Base-by-base conservation (phyloP, 805 yeast species). In the Metschnikowia aberdeeniae region DNA sequence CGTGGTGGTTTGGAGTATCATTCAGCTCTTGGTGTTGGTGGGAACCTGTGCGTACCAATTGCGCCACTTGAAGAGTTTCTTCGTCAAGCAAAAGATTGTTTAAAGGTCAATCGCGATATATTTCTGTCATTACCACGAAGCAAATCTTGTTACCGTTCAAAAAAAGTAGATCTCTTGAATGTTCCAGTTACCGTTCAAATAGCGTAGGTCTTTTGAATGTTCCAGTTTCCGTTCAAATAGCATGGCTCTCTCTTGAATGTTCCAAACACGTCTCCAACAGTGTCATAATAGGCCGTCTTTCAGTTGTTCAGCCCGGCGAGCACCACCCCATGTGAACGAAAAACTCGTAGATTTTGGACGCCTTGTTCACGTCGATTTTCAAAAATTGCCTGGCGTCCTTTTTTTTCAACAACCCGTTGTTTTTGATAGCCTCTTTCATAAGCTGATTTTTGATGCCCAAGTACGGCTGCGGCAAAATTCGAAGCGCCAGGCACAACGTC, bases 301-400 rank as follows among this genome's bases (percentile, higher is more conserved):
- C 17, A 17, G 2, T 12, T 22, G 27, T 6, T 32, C 36, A 54
- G 1, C 54, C 75, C 43, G 68, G 76, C 10, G 70, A 58, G 59
- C 81, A 78, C 99, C 99, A 93, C 47, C 88, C 86, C 75, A 93
- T 97, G 48, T 82, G 81, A 49, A 86, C 87, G 64, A 93, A 93
- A 60, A 93, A 93, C 60, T 93, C 98, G 65, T 86, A 93, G 41
- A 93, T 85, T 62, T 84, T 82, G 22, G 87, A 82, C 2, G 96
- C 88, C 63, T 92, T 93, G 53, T 79, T 76, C 12, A 89, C 85
- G 60, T 93, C 99, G 44, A 93, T 82, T 58, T 88, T 86, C 49
- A 88, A 68, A 45, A 89, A 68, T 47, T 86, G 96, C 55, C 89
- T 76, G n/a, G 95, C 93, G 13, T 84, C 82, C 58, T 87, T 84